Conservation (phyloP, 2,329 filamentous ascomycete species). For the Epichloe glyceriae region DNA sequence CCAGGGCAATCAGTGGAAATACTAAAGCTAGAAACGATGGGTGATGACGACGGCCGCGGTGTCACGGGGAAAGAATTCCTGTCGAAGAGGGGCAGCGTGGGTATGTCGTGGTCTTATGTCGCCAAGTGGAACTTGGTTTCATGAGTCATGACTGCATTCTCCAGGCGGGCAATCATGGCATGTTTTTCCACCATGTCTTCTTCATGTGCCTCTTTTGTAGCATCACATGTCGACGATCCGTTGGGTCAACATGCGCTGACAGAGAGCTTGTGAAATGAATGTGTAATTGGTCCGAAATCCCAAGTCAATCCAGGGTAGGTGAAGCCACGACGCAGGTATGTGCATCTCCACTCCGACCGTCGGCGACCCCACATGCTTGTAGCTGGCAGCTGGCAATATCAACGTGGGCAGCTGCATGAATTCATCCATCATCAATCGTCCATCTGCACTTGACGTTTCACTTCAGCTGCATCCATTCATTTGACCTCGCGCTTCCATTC, state of each 20-base stretch:
- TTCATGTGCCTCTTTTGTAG: too few relatives aligned
- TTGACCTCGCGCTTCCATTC: background rate
- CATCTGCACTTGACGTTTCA: background rate
- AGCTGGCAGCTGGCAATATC: constrained; percentile 2
- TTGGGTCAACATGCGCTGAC: too few relatives aligned
- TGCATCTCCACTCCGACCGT: too few relatives aligned
- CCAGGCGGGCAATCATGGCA: too few relatives aligned
- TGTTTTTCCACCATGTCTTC: too few relatives aligned
- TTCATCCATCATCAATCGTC: background rate
- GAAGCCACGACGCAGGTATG: too few relatives aligned
- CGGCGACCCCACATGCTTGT: constrained; percentile 23
- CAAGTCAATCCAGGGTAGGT: too few relatives aligned
- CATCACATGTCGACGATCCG: too few relatives aligned
- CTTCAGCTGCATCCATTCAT: background rate
- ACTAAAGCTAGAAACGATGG: constrained; percentile 42
- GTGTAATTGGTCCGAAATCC: too few relatives aligned
- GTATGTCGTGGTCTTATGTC: constrained; percentile 32
- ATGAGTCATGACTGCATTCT: constrained; percentile 27
- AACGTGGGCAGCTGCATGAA: constrained; percentile 1
- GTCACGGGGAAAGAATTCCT: constrained; percentile 34
- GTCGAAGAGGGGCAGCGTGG: constrained; percentile 28
- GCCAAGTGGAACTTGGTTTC: constrained; percentile 37
- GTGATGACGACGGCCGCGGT: constrained; percentile 33
- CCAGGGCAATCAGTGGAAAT: constrained; percentile 57
- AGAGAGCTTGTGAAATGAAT: too few relatives aligned